Conservation (phyloP, 768 basidiomycete species). For the Collybia sp. region DNA sequence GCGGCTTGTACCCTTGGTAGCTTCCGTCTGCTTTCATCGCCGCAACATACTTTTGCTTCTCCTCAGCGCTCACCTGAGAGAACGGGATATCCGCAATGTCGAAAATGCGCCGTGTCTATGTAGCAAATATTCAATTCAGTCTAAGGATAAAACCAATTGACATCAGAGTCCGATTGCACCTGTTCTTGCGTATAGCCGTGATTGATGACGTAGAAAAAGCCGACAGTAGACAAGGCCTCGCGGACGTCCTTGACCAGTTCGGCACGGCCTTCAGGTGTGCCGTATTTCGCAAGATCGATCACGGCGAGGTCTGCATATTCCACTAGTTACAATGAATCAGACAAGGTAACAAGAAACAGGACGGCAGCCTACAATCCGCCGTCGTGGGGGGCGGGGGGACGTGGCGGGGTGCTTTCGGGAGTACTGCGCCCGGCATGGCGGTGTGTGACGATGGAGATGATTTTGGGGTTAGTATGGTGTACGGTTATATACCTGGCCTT, state of each 20-base stretch:
- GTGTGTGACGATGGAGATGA: too few species aligned
- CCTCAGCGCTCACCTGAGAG: slow-evolving; percentile 30
- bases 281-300: slow-evolving; percentile 41
- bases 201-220: slow-evolving; percentile 45
- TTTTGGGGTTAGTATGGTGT: too few species aligned
- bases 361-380: slow-evolving; percentile 2
- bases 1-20: slow-evolving; percentile 53
- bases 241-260: slow-evolving; percentile 33
- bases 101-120: slow-evolving; percentile 42
- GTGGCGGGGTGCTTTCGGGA: slow-evolving; percentile 27
- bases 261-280: slow-evolving; percentile 29
- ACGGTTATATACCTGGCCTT: too few species aligned
- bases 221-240: slow-evolving; percentile 36
- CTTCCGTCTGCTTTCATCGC: slow-evolving; percentile 37
- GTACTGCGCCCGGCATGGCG: slow-evolving; percentile 22
- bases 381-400: slow-evolving; percentile 11
- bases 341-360: background rate
- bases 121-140: background rate
- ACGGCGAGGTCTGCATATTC: slow-evolving; percentile 44
- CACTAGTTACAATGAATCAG: slow-evolving; percentile 10
- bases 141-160: too few species aligned
- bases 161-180: too few species aligned
- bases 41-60: slow-evolving; percentile 36
- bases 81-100: slow-evolving; percentile 46
- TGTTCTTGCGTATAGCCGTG: slow-evolving; percentile 38